Conservation (phyloP, 306 rosid species). For the Glycyrrhiza uralensis region DNA sequence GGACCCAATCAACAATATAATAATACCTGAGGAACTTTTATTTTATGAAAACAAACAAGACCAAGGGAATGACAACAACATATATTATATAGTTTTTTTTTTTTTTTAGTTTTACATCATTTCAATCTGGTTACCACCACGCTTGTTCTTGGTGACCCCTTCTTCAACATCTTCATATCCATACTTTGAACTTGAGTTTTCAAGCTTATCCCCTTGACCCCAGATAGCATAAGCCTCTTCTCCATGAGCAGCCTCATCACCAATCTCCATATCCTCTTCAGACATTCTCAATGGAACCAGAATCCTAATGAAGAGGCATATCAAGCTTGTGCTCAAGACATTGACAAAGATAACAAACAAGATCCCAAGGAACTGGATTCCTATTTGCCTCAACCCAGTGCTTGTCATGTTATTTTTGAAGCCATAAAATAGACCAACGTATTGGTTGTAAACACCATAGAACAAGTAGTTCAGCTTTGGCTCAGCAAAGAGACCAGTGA, state of each 20-base stretch:
- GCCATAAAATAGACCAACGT: constrained; percentile 44
- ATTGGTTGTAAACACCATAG: not conserved
- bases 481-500: constrained; percentile 44
- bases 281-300: constrained; percentile 45
- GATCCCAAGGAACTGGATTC: constrained; percentile 33
- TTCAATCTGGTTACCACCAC: constrained; percentile 27
- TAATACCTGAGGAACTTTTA: not conserved
- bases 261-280: constrained; percentile 52
- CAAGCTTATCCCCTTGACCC: constrained; percentile 57
- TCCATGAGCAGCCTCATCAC: constrained; percentile 59
- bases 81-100: too few species aligned
- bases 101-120: constrained; percentile 28
- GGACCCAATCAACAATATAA: not conserved
- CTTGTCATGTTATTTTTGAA: not conserved
- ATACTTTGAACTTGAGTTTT: constrained; percentile 33
- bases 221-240: constrained; percentile 58
- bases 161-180: constrained; percentile 44
- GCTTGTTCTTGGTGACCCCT: constrained; percentile 21
- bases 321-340: constrained; percentile 35
- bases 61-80: not conserved
- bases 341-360: constrained; percentile 32
- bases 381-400: constrained; percentile 27
- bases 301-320: constrained; percentile 30
- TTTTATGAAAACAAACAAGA: not conserved
- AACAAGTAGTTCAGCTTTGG: constrained; percentile 34